Evolutionary conservation across 78 protist species (phyloP), one percentile per base, ranked within the genome.

Genomic region (Diacronema lutheri): DNA sequence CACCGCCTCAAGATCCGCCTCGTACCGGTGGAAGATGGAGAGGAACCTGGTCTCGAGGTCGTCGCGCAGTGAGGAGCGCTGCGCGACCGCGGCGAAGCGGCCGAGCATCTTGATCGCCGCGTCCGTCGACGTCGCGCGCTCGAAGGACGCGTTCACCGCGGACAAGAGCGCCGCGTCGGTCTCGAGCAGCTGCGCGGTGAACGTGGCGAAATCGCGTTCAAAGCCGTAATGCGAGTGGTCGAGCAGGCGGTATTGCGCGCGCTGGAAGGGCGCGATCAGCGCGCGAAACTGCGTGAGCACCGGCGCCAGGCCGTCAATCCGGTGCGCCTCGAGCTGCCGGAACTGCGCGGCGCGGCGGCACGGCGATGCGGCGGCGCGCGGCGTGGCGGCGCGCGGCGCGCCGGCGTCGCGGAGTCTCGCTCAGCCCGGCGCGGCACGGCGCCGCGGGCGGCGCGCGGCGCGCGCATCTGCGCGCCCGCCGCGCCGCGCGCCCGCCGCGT

Each of bases 21-120:
- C 92, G 78, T 86, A 95, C 84, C 85, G 56, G 86, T 44, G 88
- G 41, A 95, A 89, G 77, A 95, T 83, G 50, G 84, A 65, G 79
- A 60, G 73, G 89, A 84, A 89, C 90, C 91, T 91, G 44, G 71
- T 19, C 29, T 86, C 83, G 37, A 95, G 88, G 46, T 89, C 93
- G 46, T 85, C 65, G 25, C 38, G 26, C 69, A 95, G 87, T 0
- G 78, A 33, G 35, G 92, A 86, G 31, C 91, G 58, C 33, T 57
- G 80, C 26, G 86, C 78, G 57, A 93, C 76, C 21, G 46, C 20
- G 60, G 89, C 78, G 65, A 93, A 91, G 83, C 91, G 56, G 74
- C 66, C 81, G 74, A 93, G 88, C 50, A 93, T 74, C 25, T 46
- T 1, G 23, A 94, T 88, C 14, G 93, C 90, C 20, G 73, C 83